These are phyloP conservation scores for Amanita phalloides DNA, from an alignment of 768 basidiomycete genomes.

Conservation along the genomic window DNA sequence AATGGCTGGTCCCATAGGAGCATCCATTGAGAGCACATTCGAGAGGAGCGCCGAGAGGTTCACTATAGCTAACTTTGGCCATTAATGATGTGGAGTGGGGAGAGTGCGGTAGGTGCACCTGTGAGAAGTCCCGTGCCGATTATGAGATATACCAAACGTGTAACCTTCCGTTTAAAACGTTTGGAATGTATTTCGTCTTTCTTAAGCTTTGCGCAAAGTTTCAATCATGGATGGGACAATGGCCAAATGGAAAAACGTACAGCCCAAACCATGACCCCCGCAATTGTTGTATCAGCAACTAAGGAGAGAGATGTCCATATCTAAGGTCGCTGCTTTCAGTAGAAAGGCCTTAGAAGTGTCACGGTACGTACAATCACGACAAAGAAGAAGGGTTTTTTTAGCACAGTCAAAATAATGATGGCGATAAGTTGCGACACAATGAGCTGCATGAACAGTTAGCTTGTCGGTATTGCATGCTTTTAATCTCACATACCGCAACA, in stretches of 20 bases:
- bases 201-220: slow-evolving; percentile 12
- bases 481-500: neutral
- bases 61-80: slow-evolving; percentile 15
- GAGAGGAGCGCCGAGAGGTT: slow-evolving; percentile 16
- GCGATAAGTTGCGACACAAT: neutral
- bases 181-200: slow-evolving; percentile 8
- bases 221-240: neutral
- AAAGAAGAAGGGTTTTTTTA: neutral
- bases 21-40: slow-evolving; percentile 16
- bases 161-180: neutral
- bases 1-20: slow-evolving; percentile 19
- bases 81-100: neutral
- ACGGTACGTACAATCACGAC: neutral
- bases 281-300: slow-evolving; percentile 20
- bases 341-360: neutral
- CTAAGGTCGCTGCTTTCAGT: neutral
- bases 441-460: neutral
- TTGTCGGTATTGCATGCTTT: neutral
- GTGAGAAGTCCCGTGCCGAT: slow-evolving; percentile 24
- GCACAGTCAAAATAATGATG: neutral
- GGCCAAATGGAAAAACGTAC: slow-evolving; percentile 10
- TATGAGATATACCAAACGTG: slow-evolving; percentile 16
- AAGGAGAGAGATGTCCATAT: slow-evolving; percentile 22
- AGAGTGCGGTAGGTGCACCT: slow-evolving; percentile 10
- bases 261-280: slow-evolving; percentile 19